Conservation (phyloP, 2,329 filamentous ascomycete genomes). For the Trichoderma brevicompactum region DNA sequence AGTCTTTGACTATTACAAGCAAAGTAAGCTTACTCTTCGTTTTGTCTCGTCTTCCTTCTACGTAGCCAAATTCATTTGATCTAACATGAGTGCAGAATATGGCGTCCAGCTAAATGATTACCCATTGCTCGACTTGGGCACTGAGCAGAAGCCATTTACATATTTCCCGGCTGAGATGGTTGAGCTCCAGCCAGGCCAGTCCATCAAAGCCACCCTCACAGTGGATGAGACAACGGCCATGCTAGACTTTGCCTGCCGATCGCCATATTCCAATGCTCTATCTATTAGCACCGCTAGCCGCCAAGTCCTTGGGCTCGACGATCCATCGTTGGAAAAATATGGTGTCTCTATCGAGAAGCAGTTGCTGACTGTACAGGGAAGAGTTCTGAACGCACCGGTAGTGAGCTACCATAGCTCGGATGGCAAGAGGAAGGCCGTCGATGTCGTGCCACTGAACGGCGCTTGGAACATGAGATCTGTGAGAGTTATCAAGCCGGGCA, state of each 20-base stretch:
- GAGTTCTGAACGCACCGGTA: slow-evolving; percentile 65
- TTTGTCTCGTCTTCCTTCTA: neutral
- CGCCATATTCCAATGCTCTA: slow-evolving; percentile 66
- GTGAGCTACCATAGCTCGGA: slow-evolving; percentile 59
- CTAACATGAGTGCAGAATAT: slow-evolving; percentile 42
- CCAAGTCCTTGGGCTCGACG: slow-evolving; percentile 60
- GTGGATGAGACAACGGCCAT: slow-evolving; percentile 67
- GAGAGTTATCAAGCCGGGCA: slow-evolving; percentile 58
- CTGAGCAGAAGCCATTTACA: slow-evolving; percentile 53
- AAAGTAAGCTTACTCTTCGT: slow-evolving; percentile 46
- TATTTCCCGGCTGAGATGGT: slow-evolving; percentile 72
- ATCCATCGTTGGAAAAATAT: slow-evolving; percentile 57
- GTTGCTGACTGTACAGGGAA: slow-evolving; percentile 73
- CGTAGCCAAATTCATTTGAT: neutral
- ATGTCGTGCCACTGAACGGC: slow-evolving; percentile 52
- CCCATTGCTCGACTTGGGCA: slow-evolving; percentile 71
- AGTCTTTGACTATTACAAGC: slow-evolving; percentile 51
- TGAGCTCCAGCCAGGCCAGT: slow-evolving; percentile 66
- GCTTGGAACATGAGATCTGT: slow-evolving; percentile 70
- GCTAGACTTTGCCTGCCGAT: slow-evolving; percentile 73
- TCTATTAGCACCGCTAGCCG: slow-evolving; percentile 66
- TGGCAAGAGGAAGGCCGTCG: slow-evolving; percentile 30
- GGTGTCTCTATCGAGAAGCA: slow-evolving; percentile 63
- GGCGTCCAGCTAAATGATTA: slow-evolving; percentile 43
- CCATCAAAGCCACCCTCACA: slow-evolving; percentile 62